Base-by-base conservation (phyloP, 2,329 filamentous ascomycete genomes). In the Beauveria scarabaeidicola region DNA sequence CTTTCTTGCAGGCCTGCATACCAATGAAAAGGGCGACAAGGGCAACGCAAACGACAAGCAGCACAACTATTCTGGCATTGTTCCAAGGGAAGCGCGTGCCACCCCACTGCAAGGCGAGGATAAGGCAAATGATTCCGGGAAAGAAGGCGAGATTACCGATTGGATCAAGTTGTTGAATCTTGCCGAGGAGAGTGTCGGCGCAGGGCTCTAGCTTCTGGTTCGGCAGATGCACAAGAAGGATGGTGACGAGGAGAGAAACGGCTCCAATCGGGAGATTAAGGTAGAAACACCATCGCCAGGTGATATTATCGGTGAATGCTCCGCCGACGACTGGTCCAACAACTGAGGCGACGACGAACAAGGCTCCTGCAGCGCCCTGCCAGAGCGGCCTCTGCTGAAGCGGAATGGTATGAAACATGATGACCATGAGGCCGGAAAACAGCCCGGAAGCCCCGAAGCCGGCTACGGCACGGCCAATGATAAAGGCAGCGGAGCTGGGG, bases 41-140 rank as follows among this genome's bases (percentile, higher is more conserved):
- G 3, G 70, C 59, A 5, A 59, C 63, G 15, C 69, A 72, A 5
- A 69, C 48, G 32, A 71, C 63, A 23, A 74, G 65, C 5, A 74
- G 68, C 6, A 60, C 68, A 27, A 75, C 69, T 47, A 74, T 67
- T 25, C 67, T 68, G 2, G 61, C 66, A 19, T 66, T 61, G 21
- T 52, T 65, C 73, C 73, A 75, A 0, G 66, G 38, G 47, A 73
- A 72, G 25, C 64, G 66, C 7, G 63, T 67, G 5, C 72, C 74
- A 50, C 73, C 73, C 75, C 75, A 78, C 59, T 78, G 75, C 11
- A 80, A 67, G 8, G 77, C 77, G 9, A 80, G 65, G 1, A 78
- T 62, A 7, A 79, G 71, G 61, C 75, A 78, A 43, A 78, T 66
- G 32, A 65, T 60, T 19, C 60, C 63, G 2, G 63, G 61, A 19